Conservation (phyloP, 805 yeast genomes). For the Alloascoidea hylecoeti region DNA sequence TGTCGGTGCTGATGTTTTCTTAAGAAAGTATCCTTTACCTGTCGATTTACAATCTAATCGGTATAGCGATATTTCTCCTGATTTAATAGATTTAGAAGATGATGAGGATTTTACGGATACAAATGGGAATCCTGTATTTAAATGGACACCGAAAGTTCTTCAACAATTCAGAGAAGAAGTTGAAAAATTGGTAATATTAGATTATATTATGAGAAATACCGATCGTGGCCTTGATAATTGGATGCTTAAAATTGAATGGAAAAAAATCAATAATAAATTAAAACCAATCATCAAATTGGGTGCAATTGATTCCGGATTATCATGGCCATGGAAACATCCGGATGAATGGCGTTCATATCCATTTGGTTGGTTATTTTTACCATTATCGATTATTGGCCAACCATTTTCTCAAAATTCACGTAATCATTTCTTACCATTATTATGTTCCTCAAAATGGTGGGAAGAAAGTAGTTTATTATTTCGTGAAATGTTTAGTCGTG, state of each 20-base stretch:
- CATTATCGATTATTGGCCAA: conserved; percentile 46
- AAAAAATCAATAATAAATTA: conserved; percentile 5
- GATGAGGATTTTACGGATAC: conserved; percentile 4
- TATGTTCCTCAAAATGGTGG: conserved; percentile 62
- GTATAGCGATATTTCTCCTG: conserved; percentile 3
- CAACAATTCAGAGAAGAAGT: conserved; percentile 42
- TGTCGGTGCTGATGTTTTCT: conserved; percentile 45
- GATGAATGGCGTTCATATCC: conserved; percentile 75
- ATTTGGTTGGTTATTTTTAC: conserved; percentile 64
- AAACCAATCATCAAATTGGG: conserved; percentile 30
- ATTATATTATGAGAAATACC: conserved; percentile 61
- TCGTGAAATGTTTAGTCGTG: conserved; percentile 34
- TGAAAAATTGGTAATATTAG: conserved; percentile 57
- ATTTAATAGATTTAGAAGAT: conserved; percentile 4
- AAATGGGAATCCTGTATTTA: conserved; percentile 16
- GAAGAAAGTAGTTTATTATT: conserved; percentile 36
- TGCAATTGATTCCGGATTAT: conserved; percentile 63
- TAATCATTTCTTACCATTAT: conserved; percentile 37
- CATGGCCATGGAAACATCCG: conserved; percentile 76
- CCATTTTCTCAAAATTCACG: conserved; percentile 48
- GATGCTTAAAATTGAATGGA: conserved; percentile 53
- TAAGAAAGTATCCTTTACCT: conserved; percentile 43
- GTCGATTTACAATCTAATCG: conserved; percentile 10
- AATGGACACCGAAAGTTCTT: conserved; percentile 38
- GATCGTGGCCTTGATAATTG: conserved; percentile 67